A percentile compares a stretch with the other conserved stretches of the same genome.
These are phyloP conservation scores for Penicillium desertorum DNA, from an alignment of 495 filamentous ascomycete species.

Conservation along the genomic window DNA sequence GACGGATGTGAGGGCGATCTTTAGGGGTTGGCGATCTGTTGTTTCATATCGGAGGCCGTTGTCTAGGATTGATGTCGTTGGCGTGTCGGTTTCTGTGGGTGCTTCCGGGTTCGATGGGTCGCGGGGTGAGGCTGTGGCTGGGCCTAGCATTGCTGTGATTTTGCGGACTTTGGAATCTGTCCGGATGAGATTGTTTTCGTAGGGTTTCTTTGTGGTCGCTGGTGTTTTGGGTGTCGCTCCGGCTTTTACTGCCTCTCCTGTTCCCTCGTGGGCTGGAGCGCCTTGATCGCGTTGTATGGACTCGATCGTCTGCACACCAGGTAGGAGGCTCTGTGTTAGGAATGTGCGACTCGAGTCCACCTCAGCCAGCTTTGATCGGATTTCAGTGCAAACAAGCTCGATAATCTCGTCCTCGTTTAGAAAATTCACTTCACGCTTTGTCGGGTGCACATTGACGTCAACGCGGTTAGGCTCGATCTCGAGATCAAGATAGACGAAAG, in stretches of 20 bases:
- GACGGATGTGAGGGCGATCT: constrained; percentile 74
- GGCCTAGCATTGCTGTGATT: constrained; percentile 89
- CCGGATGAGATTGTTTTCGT: constrained; percentile 87
- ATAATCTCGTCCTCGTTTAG: constrained; percentile 97
- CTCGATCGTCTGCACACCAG: constrained; percentile 50
- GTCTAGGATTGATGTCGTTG: constrained; percentile 29
- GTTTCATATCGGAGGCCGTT: constrained; percentile 66
- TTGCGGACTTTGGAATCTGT: constrained; percentile 90
- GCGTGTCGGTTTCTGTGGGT: constrained; percentile 19
- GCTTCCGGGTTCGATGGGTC: constrained; percentile 20
- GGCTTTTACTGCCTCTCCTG: constrained; percentile 12
- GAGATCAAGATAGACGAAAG: constrained; percentile 88
- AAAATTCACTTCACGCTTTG: constrained; percentile 97
- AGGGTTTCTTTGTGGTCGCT: constrained; percentile 57
- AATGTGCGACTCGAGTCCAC: constrained; percentile 96
- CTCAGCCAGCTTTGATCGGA: constrained; percentile 75
- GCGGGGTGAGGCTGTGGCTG: constrained; percentile 30
- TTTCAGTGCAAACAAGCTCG: constrained; percentile 78
- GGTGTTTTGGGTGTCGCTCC: constrained; percentile 37
- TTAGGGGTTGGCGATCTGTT: constrained; percentile 63
- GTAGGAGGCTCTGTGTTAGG: constrained; percentile 86
- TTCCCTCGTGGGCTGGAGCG: constrained; percentile 13
- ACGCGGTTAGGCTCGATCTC: constrained; percentile 92
- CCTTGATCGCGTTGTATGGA: constrained; percentile 27
- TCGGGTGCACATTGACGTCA: constrained; percentile 97